Percentiles rank a stretch among this genome's conserved stretches.
Evolutionary conservation across 1,139 yeast species (phyloP).

Genomic region (Yamadazyma conglobata): DNA sequence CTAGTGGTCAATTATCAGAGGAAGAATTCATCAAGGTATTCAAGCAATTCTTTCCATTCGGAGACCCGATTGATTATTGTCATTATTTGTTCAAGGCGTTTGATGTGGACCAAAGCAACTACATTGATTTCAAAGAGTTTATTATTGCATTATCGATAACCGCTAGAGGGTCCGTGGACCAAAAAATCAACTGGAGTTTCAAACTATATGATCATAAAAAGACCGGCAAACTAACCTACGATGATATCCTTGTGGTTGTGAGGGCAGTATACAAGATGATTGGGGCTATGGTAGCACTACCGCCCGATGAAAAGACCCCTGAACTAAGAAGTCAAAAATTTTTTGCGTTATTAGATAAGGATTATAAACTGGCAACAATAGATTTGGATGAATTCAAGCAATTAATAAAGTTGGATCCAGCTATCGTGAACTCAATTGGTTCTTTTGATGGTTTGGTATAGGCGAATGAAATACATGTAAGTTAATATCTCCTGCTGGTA

Average conservation of each 20-base stretch:
- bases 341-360: conserved; percentile 69
- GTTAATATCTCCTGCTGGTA: no score
- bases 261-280: conserved; percentile 91
- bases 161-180: conserved; percentile 83
- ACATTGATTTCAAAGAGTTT: conserved; percentile 89
- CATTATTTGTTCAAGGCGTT: conserved; percentile 85
- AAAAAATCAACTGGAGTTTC: conserved; percentile 85
- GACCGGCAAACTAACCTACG: conserved; percentile 70
- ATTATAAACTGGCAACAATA: conserved; percentile 59
- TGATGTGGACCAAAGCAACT: conserved; percentile 77
- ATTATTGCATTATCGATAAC: conserved; percentile 85
- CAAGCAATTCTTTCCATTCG: conserved; percentile 97
- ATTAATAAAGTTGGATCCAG: conserved; percentile 77
- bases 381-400: conserved; percentile 78
- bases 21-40: conserved; percentile 89
- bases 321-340: conserved; percentile 82
- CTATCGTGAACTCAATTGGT: conserved; percentile 75
- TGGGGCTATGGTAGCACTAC: conserved; percentile 88
- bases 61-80: conserved; percentile 91
- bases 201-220: conserved; percentile 79
- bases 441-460: conserved; percentile 76
- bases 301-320: conserved; percentile 92
- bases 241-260: conserved; percentile 77
- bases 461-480: not conserved
- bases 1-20: conserved; percentile 81